Conservation (phyloP, 1,139 yeast genomes). For the Scheffersomyces segobiensis region DNA sequence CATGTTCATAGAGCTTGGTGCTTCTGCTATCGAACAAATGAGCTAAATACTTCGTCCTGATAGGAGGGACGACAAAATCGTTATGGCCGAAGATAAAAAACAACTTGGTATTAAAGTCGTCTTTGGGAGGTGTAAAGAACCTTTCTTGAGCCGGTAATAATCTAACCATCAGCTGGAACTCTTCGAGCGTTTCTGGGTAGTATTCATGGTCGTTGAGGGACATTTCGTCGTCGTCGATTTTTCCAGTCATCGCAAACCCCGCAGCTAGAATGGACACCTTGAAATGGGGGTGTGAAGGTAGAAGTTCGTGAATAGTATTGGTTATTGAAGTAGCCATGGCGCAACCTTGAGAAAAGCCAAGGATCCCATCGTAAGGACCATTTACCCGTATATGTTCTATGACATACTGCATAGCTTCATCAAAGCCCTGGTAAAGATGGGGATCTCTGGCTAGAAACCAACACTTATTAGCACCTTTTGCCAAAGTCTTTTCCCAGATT, state of each 20-base stretch:
- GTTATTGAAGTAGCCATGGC: constrained; percentile 68
- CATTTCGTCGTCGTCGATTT: background rate
- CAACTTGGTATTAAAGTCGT: constrained; percentile 21
- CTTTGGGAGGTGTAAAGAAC: constrained; percentile 18
- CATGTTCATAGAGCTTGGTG: constrained; percentile 26
- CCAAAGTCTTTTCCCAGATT: constrained; percentile 36
- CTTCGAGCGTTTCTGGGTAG: background rate
- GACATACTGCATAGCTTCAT: constrained; percentile 41
- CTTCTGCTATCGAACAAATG: constrained; percentile 16
- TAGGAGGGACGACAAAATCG: constrained; percentile 37
- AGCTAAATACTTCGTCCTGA: constrained; percentile 29
- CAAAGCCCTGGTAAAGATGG: constrained; percentile 42
- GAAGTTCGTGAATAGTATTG: constrained; percentile 37
- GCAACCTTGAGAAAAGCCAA: constrained; percentile 95
- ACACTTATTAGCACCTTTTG: constrained; percentile 52
- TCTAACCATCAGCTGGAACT: constrained; percentile 2
- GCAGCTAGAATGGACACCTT: constrained; percentile 52
- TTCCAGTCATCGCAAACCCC: constrained; percentile 53
- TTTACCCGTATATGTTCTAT: constrained; percentile 55
- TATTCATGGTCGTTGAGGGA: background rate
- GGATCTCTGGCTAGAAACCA: constrained; percentile 37
- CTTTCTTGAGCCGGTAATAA: constrained; percentile 10
- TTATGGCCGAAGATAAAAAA: constrained; percentile 31
- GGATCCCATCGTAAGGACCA: constrained; percentile 87
- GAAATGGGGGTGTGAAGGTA: constrained; percentile 43